Conservation (phyloP, 495 filamentous ascomycete genomes). For the Parathielavia appendiculata region DNA sequence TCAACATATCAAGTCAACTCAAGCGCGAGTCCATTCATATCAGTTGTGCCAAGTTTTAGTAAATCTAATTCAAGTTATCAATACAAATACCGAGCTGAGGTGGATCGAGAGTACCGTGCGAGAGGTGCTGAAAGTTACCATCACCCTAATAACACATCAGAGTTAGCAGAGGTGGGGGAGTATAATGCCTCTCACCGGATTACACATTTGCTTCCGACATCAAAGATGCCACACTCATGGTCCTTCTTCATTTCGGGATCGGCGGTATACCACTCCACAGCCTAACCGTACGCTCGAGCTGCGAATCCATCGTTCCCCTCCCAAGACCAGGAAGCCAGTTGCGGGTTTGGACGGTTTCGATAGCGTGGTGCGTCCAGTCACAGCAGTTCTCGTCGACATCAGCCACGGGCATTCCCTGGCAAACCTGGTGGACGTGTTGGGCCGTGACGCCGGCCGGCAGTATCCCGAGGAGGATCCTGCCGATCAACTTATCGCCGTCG, state of each 20-base stretch:
- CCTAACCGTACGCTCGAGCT: background rate
- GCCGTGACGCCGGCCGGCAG: background rate
- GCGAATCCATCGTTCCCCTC: background rate
- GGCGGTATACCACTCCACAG: background rate
- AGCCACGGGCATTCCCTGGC: background rate
- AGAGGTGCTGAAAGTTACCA: too few species aligned
- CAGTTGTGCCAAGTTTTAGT: too few species aligned
- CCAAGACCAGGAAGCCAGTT: background rate
- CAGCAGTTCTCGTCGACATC: background rate
- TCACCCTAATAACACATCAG: too few species aligned
- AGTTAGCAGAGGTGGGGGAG: too few species aligned
- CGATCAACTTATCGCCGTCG: background rate
- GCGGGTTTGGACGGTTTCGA: background rate
- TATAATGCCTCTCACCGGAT: background rate
- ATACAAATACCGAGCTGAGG: too few species aligned
- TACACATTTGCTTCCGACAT: background rate
- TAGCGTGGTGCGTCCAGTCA: background rate
- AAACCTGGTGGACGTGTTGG: background rate
- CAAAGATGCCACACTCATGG: background rate
- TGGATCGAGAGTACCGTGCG: too few species aligned
- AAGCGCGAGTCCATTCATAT: too few species aligned
- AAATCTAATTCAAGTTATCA: too few species aligned
- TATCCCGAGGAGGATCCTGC: background rate
- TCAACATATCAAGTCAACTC: too few species aligned
- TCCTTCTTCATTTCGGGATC: background rate